These are phyloP conservation scores for Trichoderma breve DNA, from an alignment of 2,329 filamentous ascomycete genomes.

Conservation along the genomic window DNA sequence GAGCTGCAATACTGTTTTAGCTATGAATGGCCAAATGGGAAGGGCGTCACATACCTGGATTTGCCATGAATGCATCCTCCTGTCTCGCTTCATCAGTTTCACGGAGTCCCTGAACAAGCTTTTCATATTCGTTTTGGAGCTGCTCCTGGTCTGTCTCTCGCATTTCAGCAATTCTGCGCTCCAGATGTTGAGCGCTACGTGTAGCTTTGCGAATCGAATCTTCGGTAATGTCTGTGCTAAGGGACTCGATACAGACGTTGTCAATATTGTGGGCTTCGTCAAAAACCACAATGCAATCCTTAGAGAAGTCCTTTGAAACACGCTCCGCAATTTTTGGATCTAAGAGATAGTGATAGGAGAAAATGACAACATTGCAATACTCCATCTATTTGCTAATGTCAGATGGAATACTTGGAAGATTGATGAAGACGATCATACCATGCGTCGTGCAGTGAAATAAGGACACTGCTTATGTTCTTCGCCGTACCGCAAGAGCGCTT, in stretches of 20 bases:
- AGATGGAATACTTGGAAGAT: background rate
- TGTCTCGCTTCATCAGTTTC: conserved; percentile 86
- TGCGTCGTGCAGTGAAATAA: conserved; percentile 91
- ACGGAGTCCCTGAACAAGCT: conserved; percentile 86
- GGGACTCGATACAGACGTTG: conserved; percentile 96
- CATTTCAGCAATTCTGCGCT: conserved; percentile 90
- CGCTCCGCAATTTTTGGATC: conserved; percentile 97
- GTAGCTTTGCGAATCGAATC: conserved; percentile 90
- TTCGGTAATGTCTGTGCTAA: conserved; percentile 95
- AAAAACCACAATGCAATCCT: conserved; percentile 97
- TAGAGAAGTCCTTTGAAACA: conserved; percentile 92
- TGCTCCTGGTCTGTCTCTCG: conserved; percentile 93
- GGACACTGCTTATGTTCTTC: conserved; percentile 96
- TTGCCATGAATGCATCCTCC: conserved; percentile 96
- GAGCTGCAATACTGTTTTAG: conserved; percentile 45
- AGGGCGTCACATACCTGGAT: conserved; percentile 55
- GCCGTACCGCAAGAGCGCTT: conserved; percentile 83
- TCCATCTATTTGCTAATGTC: conserved; percentile 65
- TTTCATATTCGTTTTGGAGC: conserved; percentile 90
- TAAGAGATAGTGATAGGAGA: conserved; percentile 96
- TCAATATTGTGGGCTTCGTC: conserved; percentile 99
- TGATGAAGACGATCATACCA: conserved; percentile 56
- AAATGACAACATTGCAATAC: conserved; percentile 99
- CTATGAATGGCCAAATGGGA: background rate
- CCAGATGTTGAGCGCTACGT: conserved; percentile 84